Evolutionary conservation across 192 early-diverging fungal genomes (phyloP), one percentile per base, ranked within the genome.

Genomic region (Phycomyces nitens): DNA sequence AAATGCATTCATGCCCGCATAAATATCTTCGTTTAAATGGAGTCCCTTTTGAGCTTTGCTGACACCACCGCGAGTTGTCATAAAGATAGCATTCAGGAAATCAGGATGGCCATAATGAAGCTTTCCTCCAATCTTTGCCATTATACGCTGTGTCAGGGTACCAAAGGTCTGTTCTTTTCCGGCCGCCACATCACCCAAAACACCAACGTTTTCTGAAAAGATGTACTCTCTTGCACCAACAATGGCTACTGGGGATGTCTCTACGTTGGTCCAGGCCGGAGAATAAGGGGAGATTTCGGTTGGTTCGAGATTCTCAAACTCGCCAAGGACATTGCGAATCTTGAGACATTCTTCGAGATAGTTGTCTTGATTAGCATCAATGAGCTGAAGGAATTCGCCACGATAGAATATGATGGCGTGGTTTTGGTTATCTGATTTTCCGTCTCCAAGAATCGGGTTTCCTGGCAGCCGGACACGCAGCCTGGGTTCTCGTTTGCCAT

Each of bases 321-420:
- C 92, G 22, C 88, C 88, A 5, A 94, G 78, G 6, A 94, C 84
- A 70, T 89, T 92, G 22, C 92, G 81, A 60, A 94, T 90, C 75
- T 94, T 94, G 67, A 94, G 77, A 44, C 87, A 86, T 78, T 93
- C 91, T 60, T 94, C 93, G n/a, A 94, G 79, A 66, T 94, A 94
- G 72, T 94, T 92, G 70, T 94, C 93, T 80, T 93, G 91, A 64
- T 94, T 94, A 18, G 93, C 93, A 62, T 94, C 93, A 26, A 94
- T 83, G 10, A 93, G 73, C 70, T 94, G 90, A 40, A 94, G 29
- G 53, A 92, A 93, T 78, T 94, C 93, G 40, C 93, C 93, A 43
- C 93, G 92, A 43, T 84, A 84, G 56, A 90, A 94, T 38, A 92
- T 84, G 44, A 94, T 82, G 18, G 89, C 81, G 64, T 92, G 91